These are phyloP conservation scores for Coemansia sp. DNA, from an alignment of 192 early-diverging fungal species.

Conservation along the genomic window DNA sequence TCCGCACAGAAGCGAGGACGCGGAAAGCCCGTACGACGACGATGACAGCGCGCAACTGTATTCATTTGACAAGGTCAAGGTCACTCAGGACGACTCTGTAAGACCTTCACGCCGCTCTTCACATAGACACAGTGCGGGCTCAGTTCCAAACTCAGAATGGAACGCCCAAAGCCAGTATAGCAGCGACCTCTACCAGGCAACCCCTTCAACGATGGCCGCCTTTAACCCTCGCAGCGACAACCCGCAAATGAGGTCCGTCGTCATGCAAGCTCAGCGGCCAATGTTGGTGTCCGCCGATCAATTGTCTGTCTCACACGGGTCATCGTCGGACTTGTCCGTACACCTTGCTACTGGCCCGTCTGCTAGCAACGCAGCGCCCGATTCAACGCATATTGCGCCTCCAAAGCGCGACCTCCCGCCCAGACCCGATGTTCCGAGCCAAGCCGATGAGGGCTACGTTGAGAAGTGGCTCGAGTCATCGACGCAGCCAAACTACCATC, in stretches of 20 bases:
- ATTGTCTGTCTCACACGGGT: background rate
- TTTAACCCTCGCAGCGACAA: background rate
- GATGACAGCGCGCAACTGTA: slow-evolving; percentile 24
- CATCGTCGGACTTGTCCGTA: background rate
- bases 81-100: background rate
- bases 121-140: background rate
- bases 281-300: slow-evolving; percentile 11
- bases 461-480: slow-evolving; percentile 14
- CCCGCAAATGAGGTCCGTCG: background rate
- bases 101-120: slow-evolving; percentile 2
- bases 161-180: background rate
- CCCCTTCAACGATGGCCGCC: background rate
- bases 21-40: slow-evolving; percentile 19
- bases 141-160: background rate
- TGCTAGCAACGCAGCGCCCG: background rate
- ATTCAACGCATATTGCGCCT: background rate
- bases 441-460: slow-evolving; percentile 7
- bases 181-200: background rate
- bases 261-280: slow-evolving; percentile 9
- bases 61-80: slow-evolving; percentile 34
- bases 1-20: background rate
- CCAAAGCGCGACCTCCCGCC: slow-evolving; percentile 3
- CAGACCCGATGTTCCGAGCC: background rate
- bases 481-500: slow-evolving; percentile 1
- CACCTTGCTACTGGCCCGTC: background rate